These are phyloP conservation scores for Aspergillus versicolor DNA, from an alignment of 2,329 filamentous ascomycete genomes.

Conservation along the genomic window DNA sequence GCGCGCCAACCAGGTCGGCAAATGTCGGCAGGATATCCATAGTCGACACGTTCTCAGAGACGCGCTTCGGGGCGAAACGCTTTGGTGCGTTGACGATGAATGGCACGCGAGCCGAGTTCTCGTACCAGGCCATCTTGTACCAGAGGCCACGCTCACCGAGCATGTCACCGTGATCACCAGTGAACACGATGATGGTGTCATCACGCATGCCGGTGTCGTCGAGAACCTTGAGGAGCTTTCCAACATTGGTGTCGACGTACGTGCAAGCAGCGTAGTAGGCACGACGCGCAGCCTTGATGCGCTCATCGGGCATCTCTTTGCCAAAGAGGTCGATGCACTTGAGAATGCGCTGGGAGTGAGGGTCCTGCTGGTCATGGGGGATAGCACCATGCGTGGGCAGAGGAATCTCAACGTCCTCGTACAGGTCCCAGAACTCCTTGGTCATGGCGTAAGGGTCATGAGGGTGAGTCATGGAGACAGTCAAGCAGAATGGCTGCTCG, in stretches of 20 bases:
- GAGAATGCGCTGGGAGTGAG: constrained; percentile 82
- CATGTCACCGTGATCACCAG: constrained; percentile 94
- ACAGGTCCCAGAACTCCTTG: constrained; percentile 88
- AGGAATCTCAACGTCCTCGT: constrained; percentile 83
- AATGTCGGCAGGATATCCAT: constrained; percentile 88
- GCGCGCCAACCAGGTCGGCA: constrained; percentile 74
- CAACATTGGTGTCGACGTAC: constrained; percentile 91
- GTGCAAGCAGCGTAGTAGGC: constrained; percentile 92
- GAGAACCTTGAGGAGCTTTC: constrained; percentile 73
- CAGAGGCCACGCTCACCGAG: constrained; percentile 86
- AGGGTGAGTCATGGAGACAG: constrained; percentile 89
- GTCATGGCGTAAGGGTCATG: constrained; percentile 96
- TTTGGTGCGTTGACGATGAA: constrained; percentile 80
- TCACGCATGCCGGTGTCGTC: constrained; percentile 77
- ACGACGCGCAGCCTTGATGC: constrained; percentile 79
- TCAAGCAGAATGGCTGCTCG: constrained; percentile 79
- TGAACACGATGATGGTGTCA: constrained; percentile 89
- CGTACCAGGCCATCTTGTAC: constrained; percentile 98
- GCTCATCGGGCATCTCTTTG: constrained; percentile 77
- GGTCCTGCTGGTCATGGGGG: constrained; percentile 76
- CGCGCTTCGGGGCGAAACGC: constrained; percentile 71
- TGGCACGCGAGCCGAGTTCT: constrained; percentile 85
- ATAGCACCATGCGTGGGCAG: constrained; percentile 72
- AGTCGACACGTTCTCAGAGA: constrained; percentile 83
- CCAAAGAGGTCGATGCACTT: constrained; percentile 86